These are phyloP conservation scores for Fusarium kyushuense DNA, from an alignment of 2,329 filamentous ascomycete species.

Conservation along the genomic window DNA sequence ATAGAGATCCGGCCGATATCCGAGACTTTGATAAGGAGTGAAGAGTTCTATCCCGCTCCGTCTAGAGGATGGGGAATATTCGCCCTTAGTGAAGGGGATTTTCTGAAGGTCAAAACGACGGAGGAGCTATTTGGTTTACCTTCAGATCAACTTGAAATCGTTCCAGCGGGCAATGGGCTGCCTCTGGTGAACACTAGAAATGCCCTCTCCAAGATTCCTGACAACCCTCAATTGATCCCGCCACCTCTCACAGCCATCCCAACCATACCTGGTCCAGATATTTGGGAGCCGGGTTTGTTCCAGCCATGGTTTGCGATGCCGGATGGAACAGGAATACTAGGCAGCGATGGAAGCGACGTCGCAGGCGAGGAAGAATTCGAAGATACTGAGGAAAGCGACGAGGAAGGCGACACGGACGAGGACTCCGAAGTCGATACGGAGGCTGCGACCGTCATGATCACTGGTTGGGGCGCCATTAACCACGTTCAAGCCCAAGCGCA, in stretches of 20 bases:
- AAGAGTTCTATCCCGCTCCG: slow-evolving; percentile 47
- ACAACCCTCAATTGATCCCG: slow-evolving; percentile 48
- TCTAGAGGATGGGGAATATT: slow-evolving; percentile 64
- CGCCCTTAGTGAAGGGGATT: slow-evolving; percentile 59
- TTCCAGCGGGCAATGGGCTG: slow-evolving; percentile 33
- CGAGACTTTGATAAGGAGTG: slow-evolving; percentile 44
- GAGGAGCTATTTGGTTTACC: slow-evolving; percentile 53
- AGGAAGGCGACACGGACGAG: slow-evolving; percentile 33
- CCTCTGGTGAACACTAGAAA: slow-evolving; percentile 47
- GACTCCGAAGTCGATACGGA: slow-evolving; percentile 28
- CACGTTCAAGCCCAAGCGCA: not conserved
- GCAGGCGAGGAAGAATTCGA: slow-evolving; percentile 35
- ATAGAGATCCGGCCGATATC: slow-evolving; percentile 46
- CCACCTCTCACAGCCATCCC: slow-evolving; percentile 1
- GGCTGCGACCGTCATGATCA: slow-evolving; percentile 7
- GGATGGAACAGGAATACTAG: slow-evolving; percentile 26
- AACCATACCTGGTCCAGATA: not conserved
- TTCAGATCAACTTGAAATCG: slow-evolving; percentile 30
- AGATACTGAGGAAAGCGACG: slow-evolving; percentile 39
- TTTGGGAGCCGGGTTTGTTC: slow-evolving; percentile 29
- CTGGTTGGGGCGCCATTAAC: slow-evolving; percentile 27
- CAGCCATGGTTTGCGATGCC: slow-evolving; percentile 21
- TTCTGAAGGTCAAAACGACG: slow-evolving; percentile 53
- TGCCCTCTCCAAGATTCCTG: slow-evolving; percentile 45
- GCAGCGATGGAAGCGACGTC: slow-evolving; percentile 29